Evolutionary conservation across 768 basidiomycete genomes (phyloP).

Genomic region (Astraeus odoratus): DNA sequence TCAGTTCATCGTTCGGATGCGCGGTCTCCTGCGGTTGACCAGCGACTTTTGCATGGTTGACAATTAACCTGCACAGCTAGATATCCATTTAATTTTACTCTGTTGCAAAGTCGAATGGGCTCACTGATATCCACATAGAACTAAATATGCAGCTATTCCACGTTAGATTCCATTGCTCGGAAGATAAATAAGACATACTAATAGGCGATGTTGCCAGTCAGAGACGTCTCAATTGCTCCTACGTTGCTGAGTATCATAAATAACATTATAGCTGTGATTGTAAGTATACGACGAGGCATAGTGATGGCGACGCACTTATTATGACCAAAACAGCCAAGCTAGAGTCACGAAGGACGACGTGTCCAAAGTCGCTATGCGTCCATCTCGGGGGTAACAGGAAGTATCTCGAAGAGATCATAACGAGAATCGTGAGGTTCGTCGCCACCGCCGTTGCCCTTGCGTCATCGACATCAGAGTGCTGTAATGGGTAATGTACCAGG

Average conservation of each 20-base stretch:
- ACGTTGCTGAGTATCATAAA: conserved; percentile 15
- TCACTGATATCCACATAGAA: conserved; percentile 14
- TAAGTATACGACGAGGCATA: background rate
- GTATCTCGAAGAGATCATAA: conserved; percentile 16
- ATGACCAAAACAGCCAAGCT: conserved; percentile 4
- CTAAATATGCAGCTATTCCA: conserved; percentile 13
- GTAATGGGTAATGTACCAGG: too few relatives aligned
- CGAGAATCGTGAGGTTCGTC: conserved; percentile 6
- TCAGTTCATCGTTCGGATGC: too few relatives aligned
- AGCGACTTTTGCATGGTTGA: too few relatives aligned
- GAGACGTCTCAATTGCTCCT: conserved; percentile 7
- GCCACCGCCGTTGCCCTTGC: conserved; percentile 16
- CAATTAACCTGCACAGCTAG: conserved; percentile 13
- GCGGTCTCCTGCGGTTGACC: too few relatives aligned
- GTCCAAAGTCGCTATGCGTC: conserved; percentile 3
- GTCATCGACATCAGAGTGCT: background rate
- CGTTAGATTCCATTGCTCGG: background rate
- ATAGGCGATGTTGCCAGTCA: conserved; percentile 16
- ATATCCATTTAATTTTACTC: background rate
- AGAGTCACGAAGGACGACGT: conserved; percentile 14
- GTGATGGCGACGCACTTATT: conserved; percentile 7
- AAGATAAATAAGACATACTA: conserved; percentile 10
- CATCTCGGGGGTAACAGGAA: conserved; percentile 8
- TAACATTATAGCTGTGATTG: conserved; percentile 9
- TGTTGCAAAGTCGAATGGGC: background rate